phyloP scores from a whole-genome alignment of 2,329 filamentous ascomycete species.

The Cladophialophora psammophila region DNA sequence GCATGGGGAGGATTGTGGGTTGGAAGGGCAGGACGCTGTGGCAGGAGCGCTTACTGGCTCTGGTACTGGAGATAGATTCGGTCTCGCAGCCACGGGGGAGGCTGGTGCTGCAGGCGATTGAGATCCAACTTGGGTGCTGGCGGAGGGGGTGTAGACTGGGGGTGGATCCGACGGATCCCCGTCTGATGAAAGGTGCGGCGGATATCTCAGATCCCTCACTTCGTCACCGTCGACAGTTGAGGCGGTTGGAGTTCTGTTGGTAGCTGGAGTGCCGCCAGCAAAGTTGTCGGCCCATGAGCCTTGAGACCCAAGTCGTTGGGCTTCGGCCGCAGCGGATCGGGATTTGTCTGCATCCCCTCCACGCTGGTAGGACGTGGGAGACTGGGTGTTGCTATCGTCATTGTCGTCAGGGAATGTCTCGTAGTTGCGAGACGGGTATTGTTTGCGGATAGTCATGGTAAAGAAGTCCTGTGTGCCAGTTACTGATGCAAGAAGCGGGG shows the following conservation, averaged over 20 bases:
- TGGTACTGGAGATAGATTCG: conserved; percentile 10
- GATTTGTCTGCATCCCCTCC: conserved; percentile 35
- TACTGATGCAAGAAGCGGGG: conserved; percentile 1
- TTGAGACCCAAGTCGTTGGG: conserved; percentile 35
- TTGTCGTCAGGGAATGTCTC: conserved; percentile 30
- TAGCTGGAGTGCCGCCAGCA: conserved; percentile 32
- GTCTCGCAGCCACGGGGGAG: conserved; percentile 28
- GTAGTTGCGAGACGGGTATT: conserved; percentile 33
- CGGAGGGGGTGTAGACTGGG: conserved; percentile 36
- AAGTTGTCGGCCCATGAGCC: conserved; percentile 38
- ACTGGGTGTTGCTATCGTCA: background rate
- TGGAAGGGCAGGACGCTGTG: conserved; percentile 18
- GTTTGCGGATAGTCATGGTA: conserved; percentile 35
- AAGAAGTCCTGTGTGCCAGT: background rate
- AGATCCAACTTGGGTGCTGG: conserved; percentile 20
- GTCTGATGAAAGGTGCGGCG: conserved; percentile 19
- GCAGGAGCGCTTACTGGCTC: conserved; percentile 35
- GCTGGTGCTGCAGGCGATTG: conserved; percentile 22
- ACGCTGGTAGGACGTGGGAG: conserved; percentile 25
- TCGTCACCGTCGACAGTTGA: conserved; percentile 33
- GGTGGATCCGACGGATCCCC: conserved; percentile 35
- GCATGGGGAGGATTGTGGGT: conserved; percentile 13
- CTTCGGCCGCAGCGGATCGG: conserved; percentile 35
- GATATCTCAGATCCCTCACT: conserved; percentile 21
- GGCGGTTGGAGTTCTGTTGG: conserved; percentile 29